These are phyloP conservation scores for Exidia glandulosa DNA, from an alignment of 768 basidiomycete genomes.

Conservation along the genomic window DNA sequence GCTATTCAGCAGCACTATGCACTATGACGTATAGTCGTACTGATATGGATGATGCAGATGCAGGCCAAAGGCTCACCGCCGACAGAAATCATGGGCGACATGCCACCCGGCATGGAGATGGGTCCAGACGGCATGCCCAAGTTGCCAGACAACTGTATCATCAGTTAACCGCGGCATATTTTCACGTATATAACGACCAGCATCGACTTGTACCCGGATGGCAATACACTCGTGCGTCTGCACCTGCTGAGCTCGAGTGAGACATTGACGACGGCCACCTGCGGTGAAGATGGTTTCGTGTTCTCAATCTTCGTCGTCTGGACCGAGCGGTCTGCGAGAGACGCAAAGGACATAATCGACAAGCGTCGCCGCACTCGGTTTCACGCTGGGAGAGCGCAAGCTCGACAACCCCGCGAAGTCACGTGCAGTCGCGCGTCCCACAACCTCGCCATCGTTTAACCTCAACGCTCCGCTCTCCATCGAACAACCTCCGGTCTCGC, in stretches of 20 bases:
- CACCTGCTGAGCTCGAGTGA: too few species aligned
- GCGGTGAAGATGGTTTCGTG: too few species aligned
- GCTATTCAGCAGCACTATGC: background rate
- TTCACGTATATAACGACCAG: too few species aligned
- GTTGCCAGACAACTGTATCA: slow-evolving; percentile 28
- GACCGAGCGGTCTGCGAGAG: too few species aligned
- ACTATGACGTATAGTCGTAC: background rate
- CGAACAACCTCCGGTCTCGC: too few species aligned
- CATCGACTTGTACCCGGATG: background rate
- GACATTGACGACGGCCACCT: too few species aligned
- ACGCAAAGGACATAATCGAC: too few species aligned
- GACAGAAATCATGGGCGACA: slow-evolving; percentile 68
- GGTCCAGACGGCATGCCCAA: slow-evolving; percentile 45
- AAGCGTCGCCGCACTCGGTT: too few species aligned
- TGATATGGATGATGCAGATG: slow-evolving; percentile 38
- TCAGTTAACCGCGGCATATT: too few species aligned
- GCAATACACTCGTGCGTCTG: background rate
- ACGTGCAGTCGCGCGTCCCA: background rate
- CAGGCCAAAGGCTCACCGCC: slow-evolving; percentile 73
- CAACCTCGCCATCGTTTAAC: background rate
- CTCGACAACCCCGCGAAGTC: background rate
- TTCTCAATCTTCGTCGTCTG: too few species aligned
- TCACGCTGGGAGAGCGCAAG: too few species aligned
- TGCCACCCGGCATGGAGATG: slow-evolving; percentile 58
- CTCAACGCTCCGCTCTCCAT: background rate